Conservation (phyloP, 805 yeast genomes). For the Isabelozyma gotoi region DNA sequence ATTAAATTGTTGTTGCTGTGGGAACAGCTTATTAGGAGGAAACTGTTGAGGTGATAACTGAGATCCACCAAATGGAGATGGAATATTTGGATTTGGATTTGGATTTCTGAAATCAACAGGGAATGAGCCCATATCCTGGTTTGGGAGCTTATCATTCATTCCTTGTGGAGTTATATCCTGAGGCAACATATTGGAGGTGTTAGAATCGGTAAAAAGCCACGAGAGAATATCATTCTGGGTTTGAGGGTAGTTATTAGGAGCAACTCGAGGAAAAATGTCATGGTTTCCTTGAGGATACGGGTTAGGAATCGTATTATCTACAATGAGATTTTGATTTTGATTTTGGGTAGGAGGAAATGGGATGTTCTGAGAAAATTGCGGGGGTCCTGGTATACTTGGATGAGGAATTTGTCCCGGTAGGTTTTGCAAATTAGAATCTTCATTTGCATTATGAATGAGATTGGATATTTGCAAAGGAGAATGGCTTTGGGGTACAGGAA, state of each 20-base stretch:
- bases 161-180: not conserved
- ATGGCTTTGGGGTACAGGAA: not conserved
- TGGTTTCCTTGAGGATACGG: constrained; percentile 1
- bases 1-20: constrained; percentile 2
- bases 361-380: constrained; percentile 1
- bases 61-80: not conserved
- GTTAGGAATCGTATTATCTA: constrained; percentile 1
- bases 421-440: not conserved
- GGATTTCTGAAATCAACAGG: not conserved
- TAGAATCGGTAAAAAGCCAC: constrained; percentile 37
- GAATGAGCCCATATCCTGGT: not conserved
- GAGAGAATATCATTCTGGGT: constrained; percentile 37
- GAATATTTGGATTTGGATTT: not conserved
- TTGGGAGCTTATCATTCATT: not conserved
- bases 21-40: too few species aligned
- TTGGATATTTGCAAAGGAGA: constrained; percentile 7
- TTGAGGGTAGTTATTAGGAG: constrained; percentile 17
- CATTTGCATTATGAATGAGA: not conserved
- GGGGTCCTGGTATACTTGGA: not conserved
- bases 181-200: not conserved
- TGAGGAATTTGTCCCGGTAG: not conserved
- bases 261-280: not conserved
- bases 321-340: not conserved
- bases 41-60: not conserved
- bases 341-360: not conserved